Conservation (phyloP, 805 yeast species). For the Kodamaea neixiangensis region DNA sequence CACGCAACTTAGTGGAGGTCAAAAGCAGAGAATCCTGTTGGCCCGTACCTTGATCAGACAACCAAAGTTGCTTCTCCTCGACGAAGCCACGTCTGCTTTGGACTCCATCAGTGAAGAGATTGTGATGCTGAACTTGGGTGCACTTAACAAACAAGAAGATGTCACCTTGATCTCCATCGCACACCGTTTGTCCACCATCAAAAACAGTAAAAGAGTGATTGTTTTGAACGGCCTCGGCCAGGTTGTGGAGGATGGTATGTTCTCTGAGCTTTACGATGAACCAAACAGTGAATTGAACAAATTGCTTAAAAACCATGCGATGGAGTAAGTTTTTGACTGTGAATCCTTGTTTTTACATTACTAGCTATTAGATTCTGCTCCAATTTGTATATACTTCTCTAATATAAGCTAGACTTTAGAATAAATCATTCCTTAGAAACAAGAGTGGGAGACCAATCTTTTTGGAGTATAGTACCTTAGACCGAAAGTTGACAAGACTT, state of each 20-base stretch:
- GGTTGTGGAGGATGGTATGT: slow-evolving; percentile 63
- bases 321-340: background rate
- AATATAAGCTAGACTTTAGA: background rate
- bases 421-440: background rate
- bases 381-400: background rate
- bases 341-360: background rate
- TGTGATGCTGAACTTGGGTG: slow-evolving; percentile 69
- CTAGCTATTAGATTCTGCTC: background rate
- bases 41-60: slow-evolving; percentile 81
- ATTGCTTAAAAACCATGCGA: slow-evolving; percentile 30
- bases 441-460: background rate
- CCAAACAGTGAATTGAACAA: slow-evolving; percentile 36
- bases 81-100: slow-evolving; percentile 93
- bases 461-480: too few species aligned
- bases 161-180: slow-evolving; percentile 85
- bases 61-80: slow-evolving; percentile 81
- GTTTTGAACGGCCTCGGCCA: slow-evolving; percentile 59
- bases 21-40: slow-evolving; percentile 87
- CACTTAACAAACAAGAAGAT: slow-evolving; percentile 54
- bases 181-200: slow-evolving; percentile 85
- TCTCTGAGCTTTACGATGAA: slow-evolving; percentile 27
- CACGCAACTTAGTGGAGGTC: slow-evolving; percentile 88
- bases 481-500: too few species aligned
- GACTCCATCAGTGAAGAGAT: slow-evolving; percentile 87
- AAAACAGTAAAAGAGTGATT: slow-evolving; percentile 75